A percentile compares a stretch with the other conserved stretches of the same genome.
These are phyloP conservation scores for Salisapilia sapeloensis DNA, from an alignment of 352 stramenopile genomes.

Conservation along the genomic window DNA sequence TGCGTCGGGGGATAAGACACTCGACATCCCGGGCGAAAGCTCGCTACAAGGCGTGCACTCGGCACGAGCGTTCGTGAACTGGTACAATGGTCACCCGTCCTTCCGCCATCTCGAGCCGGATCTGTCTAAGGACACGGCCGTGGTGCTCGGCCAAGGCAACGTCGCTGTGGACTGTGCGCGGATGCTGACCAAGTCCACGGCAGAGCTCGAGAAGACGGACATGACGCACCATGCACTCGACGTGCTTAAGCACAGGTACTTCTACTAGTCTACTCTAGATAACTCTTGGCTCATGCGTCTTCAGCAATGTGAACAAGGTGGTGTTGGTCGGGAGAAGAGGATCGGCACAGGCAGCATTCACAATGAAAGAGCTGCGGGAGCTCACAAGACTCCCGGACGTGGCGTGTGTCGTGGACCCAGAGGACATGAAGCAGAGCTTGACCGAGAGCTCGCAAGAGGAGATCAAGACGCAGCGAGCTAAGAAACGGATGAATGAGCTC, in stretches of 20 bases:
- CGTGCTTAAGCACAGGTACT: conserved; percentile 42
- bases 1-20: conserved; percentile 75
- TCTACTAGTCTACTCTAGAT: background rate
- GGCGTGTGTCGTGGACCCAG: conserved; percentile 70
- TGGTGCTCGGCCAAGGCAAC: conserved; percentile 96
- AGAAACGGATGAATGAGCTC: conserved; percentile 77
- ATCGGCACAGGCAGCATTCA: conserved; percentile 93
- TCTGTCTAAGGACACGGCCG: conserved; percentile 50
- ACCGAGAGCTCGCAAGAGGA: conserved; percentile 79
- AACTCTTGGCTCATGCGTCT: background rate
- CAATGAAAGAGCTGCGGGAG: conserved; percentile 93
- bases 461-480: conserved; percentile 60
- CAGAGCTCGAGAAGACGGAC: conserved; percentile 85
- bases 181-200: conserved; percentile 85
- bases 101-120: conserved; percentile 76
- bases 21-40: conserved; percentile 78
- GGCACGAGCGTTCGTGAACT: conserved; percentile 93
- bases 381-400: conserved; percentile 70
- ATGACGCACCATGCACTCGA: conserved; percentile 83
- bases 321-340: conserved; percentile 87
- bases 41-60: conserved; percentile 60
- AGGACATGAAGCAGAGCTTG: conserved; percentile 78
- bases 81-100: conserved; percentile 97
- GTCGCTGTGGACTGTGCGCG: conserved; percentile 94
- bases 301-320: conserved; percentile 66